Evolutionary conservation across 2,329 filamentous ascomycete genomes (phyloP).

Genomic region (Sporothrix pallida): DNA sequence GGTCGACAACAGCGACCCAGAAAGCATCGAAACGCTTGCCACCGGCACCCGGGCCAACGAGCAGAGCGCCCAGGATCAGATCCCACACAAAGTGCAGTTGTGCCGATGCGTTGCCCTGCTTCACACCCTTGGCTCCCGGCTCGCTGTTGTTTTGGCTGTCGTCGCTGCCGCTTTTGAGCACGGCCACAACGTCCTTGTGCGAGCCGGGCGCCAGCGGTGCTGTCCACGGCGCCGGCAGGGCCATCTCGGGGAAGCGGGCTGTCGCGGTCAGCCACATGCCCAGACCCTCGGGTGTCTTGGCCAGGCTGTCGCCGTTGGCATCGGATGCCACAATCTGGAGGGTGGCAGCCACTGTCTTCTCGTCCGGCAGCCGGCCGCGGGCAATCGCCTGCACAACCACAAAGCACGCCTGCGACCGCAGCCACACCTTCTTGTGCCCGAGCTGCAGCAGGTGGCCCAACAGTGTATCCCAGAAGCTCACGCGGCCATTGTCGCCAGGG

Average conservation of each 20-base stretch:
- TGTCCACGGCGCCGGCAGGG: conserved; percentile 76
- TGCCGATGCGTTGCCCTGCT: conserved; percentile 76
- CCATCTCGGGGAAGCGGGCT: conserved; percentile 66
- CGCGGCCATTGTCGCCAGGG: conserved; percentile 15
- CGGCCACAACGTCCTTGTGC: conserved; percentile 70
- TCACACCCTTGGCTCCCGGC: conserved; percentile 44
- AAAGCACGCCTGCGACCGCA: conserved; percentile 85
- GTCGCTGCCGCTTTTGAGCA: conserved; percentile 72
- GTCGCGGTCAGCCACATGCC: conserved; percentile 82
- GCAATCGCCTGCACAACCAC: conserved; percentile 75
- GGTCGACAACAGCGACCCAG: conserved; percentile 69
- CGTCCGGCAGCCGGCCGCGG: conserved; percentile 58
- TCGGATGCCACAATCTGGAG: conserved; percentile 61
- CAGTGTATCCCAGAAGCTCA: conserved; percentile 66
- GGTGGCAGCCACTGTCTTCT: conserved; percentile 62
- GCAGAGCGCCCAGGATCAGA: conserved; percentile 63
- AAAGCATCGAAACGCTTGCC: conserved; percentile 35
- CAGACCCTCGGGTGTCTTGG: conserved; percentile 84
- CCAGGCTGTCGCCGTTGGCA: conserved; percentile 62
- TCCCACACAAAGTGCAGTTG: conserved; percentile 90
- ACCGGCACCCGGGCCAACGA: conserved; percentile 34
- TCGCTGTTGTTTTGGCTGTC: conserved; percentile 8
- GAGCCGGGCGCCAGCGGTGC: conserved; percentile 76
- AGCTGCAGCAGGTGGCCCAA: conserved; percentile 75
- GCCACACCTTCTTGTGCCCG: conserved; percentile 82